phyloP scores from a whole-genome alignment of 176 grass and related monocot genomes.

The Raddia guianensis region DNA sequence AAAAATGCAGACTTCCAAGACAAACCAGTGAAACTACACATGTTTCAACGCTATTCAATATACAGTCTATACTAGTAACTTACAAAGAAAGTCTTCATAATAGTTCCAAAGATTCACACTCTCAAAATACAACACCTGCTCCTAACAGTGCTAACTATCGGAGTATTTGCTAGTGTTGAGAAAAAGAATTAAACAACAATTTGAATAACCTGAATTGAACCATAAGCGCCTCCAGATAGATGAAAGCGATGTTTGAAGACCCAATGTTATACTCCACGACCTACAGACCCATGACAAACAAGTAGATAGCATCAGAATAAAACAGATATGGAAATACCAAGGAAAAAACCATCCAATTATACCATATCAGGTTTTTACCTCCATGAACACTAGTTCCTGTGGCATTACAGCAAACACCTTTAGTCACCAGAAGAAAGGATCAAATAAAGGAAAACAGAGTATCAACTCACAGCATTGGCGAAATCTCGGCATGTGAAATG shows the following conservation, averaged over 20 bases:
- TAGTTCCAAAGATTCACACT: not conserved
- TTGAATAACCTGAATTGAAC: conserved; percentile 64
- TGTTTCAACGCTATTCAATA: not conserved
- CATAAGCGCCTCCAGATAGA: conserved; percentile 75
- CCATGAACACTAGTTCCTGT: conserved; percentile 89
- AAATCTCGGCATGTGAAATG: conserved; percentile 90
- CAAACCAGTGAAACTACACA: not conserved
- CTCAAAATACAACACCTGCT: not conserved
- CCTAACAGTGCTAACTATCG: not conserved
- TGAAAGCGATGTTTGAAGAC: conserved; percentile 65
- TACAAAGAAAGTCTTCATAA: not conserved
- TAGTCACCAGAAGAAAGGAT: conserved; percentile 31
- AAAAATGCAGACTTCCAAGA: not conserved
- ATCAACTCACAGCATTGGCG: conserved; percentile 53
- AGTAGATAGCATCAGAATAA: conserved; percentile 21
- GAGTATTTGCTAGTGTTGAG: not conserved
- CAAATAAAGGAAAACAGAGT: not conserved
- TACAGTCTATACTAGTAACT: not conserved
- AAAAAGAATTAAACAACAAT: conserved; percentile 1
- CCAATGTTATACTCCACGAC: conserved; percentile 75
- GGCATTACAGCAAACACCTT: conserved; percentile 44
- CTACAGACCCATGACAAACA: conserved; percentile 39
- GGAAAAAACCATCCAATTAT: not conserved
- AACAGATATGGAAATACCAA: not conserved
- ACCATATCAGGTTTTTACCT: conserved; percentile 44